Evolutionary conservation across 163 green algal genomes (phyloP).

Genomic region (Chlamydomonas reinhardtii): DNA sequence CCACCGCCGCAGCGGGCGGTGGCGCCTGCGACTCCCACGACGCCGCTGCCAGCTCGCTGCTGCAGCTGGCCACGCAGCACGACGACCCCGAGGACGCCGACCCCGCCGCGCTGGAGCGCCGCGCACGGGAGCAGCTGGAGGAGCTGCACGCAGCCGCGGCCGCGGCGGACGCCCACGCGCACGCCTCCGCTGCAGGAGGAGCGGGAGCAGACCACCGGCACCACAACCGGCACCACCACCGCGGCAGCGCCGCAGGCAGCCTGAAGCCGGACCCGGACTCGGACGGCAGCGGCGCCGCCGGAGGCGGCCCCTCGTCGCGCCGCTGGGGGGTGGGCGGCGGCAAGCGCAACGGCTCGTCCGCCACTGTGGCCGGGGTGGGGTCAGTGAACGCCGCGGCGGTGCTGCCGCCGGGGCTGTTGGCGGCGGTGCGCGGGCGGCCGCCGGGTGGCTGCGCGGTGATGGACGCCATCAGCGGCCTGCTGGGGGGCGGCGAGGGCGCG

Average conservation of each 20-base stretch:
- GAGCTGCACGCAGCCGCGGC: neutral
- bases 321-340: neutral
- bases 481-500: neutral
- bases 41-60: no score
- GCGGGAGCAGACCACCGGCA: no score
- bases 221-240: no score
- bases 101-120: neutral
- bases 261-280: no score
- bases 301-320: neutral
- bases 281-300: neutral
- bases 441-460: conserved; percentile 19
- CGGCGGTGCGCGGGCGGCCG: neutral
- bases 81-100: no score
- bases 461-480: conserved; percentile 28
- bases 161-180: neutral
- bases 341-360: no score
- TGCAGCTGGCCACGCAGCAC: no score
- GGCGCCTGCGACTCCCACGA: no score
- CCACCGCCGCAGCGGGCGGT: no score
- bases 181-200: no score
- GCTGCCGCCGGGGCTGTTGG: neutral
- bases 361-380: neutral
- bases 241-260: no score
- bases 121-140: neutral
- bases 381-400: neutral